phyloP scores from a whole-genome alignment of 176 grass and related monocot genomes.

The Carex littledalei region DNA sequence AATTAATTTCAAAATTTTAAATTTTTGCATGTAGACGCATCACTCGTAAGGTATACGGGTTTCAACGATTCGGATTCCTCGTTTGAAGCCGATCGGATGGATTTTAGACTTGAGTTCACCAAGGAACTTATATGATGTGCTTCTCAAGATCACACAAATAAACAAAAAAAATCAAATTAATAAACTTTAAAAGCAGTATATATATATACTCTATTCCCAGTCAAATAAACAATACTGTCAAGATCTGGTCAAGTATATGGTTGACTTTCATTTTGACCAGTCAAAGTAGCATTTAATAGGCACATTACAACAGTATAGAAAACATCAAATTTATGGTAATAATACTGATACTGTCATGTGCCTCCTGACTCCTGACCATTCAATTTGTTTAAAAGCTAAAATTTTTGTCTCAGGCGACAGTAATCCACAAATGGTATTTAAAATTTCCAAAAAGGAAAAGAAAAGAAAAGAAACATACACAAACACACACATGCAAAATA shows the following conservation, averaged over 20 bases:
- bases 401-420: neutral
- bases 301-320: neutral
- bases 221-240: neutral
- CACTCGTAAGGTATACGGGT: too few relatives aligned
- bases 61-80: too few relatives aligned
- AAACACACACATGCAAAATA: too few relatives aligned
- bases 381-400: neutral
- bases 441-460: neutral
- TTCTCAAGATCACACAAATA: too few relatives aligned
- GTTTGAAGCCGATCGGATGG: too few relatives aligned
- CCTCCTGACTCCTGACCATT: neutral
- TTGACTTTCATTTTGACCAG: neutral
- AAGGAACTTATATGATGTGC: too few relatives aligned
- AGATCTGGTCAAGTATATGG: neutral
- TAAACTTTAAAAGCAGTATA: neutral
- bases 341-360: neutral
- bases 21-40: too few relatives aligned
- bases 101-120: too few relatives aligned
- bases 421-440: neutral
- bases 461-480: too few relatives aligned
- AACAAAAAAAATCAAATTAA: too few relatives aligned
- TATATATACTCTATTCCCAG: neutral
- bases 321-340: neutral
- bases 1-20: too few relatives aligned
- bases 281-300: neutral